Base-by-base conservation (phyloP, 116 monocot genomes). In the Zostera marina region DNA sequence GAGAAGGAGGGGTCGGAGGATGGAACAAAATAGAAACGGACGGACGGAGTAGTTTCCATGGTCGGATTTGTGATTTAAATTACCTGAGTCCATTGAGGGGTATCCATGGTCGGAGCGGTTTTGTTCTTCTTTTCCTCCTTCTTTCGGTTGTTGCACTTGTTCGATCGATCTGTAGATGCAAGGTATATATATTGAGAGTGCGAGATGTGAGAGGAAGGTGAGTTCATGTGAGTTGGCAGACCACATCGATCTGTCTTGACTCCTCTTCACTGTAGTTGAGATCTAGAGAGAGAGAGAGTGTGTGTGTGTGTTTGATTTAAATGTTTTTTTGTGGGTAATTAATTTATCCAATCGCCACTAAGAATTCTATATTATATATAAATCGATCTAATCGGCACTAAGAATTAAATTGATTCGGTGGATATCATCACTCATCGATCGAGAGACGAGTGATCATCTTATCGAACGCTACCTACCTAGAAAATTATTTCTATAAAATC, bases 221-320 rank as follows among this genome's bases (percentile, higher is more conserved):
- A 51, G 49, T 51, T 0, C 20, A 19, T 17, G 14, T 20, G 49
- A n/a, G 49, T 49, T 49, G 49, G 20, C 49, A 49, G 20, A 49
- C 1, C 20, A 20, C 6, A 49, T 32, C 32, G 32, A 32, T 32
- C 32, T 32, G 32, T 32, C 32, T 32, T 32, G 32, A 32, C 0
- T 32, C 32, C 0, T 32, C 32, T 32, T 32, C 5, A 20, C 49
- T 8, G 16, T 16, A 47, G 6, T 51, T 19, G 49, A 51, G 49
- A 51, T 51, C n/a, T 21, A 51, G 49, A 51, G 49, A 51, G 49
- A 49, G 49, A 51, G 15, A 20, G 15, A 47, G 47, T 32, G n/a
- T n/a, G n/a, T n/a, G n/a, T n/a, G n/a, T n/a, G n/a, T n/a, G n/a
- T 32, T 32, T 32, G 5, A 32, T 32, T 32, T 32, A 0, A 32